A percentile compares a stretch with the other conserved stretches of the same genome.
Evolutionary conservation across 202 grass and related monocot genomes (phyloP).

Genomic region (Setaria viridis): DNA sequence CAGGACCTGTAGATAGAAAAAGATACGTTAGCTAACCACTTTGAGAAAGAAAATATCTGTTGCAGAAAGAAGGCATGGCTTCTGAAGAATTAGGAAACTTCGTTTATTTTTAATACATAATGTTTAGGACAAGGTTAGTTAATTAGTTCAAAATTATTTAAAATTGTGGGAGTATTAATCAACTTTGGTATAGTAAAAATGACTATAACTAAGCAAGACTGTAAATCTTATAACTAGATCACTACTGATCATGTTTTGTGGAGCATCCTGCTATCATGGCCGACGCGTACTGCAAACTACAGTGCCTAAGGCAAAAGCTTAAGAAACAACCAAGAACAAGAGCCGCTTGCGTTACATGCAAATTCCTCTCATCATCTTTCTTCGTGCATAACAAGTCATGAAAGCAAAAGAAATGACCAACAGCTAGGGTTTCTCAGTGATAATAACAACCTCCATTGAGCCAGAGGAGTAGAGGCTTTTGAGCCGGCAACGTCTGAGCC

Average conservation of each 20-base stretch:
- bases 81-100: not conserved
- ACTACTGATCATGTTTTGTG: not conserved
- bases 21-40: not conserved
- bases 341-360: constrained; percentile 14
- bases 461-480: constrained; percentile 85
- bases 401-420: constrained; percentile 42
- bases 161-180: not conserved
- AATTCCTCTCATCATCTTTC: not conserved
- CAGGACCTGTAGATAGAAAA: constrained; percentile 56
- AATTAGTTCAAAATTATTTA: not conserved
- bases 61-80: not conserved
- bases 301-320: not conserved
- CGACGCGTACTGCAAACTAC: not conserved
- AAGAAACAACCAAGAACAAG: constrained; percentile 49
- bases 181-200: not conserved
- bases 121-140: not conserved
- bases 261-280: not conserved
- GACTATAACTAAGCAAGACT: not conserved
- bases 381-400: constrained; percentile 47
- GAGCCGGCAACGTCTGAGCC: constrained; percentile 51
- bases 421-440: not conserved
- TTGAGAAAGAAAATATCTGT: not conserved
- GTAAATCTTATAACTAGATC: not conserved
- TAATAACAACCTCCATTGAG: constrained; percentile 76
- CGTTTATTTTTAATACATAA: not conserved